Evolutionary conservation across 257 asterid genomes (phyloP).

Genomic region (Verbena officinalis): DNA sequence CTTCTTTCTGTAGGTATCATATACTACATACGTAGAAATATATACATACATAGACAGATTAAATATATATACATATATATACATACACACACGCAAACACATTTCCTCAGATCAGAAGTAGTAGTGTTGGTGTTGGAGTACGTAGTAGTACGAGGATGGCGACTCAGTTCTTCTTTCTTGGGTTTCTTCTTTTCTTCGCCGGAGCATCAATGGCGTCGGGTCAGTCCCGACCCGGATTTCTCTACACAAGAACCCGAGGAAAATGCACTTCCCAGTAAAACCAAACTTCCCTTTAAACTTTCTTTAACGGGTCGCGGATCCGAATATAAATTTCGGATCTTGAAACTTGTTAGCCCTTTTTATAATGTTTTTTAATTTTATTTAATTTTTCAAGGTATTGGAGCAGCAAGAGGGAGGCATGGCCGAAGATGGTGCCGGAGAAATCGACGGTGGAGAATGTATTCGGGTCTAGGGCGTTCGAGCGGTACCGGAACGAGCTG

Average conservation of each 20-base stretch:
- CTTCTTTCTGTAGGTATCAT: not conserved
- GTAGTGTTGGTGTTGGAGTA: not conserved
- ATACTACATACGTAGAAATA: too few species aligned
- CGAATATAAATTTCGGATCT: constrained; percentile 16
- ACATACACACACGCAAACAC: not conserved
- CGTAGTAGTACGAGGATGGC: not conserved
- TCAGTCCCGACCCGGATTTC: constrained; percentile 57
- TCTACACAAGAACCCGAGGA: constrained; percentile 74
- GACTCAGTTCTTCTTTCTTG: constrained; percentile 20
- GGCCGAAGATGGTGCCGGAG: constrained; percentile 90
- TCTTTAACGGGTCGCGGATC: not conserved
- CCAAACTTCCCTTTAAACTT: not conserved
- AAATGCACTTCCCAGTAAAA: constrained; percentile 81
- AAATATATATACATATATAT: too few species aligned
- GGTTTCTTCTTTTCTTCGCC: constrained; percentile 22
- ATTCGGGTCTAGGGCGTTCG: constrained; percentile 77
- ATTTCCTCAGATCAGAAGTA: not conserved
- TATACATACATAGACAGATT: too few species aligned
- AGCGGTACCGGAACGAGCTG: constrained; percentile 62
- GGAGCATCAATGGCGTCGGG: constrained; percentile 24
- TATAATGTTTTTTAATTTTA: too few species aligned
- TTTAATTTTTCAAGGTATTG: constrained; percentile 58
- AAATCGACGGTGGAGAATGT: constrained; percentile 71
- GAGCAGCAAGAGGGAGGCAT: constrained; percentile 76
- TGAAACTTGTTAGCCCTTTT: too few species aligned